Conservation (phyloP, 2,329 filamentous ascomycete genomes). For the Xylaria sp. region DNA sequence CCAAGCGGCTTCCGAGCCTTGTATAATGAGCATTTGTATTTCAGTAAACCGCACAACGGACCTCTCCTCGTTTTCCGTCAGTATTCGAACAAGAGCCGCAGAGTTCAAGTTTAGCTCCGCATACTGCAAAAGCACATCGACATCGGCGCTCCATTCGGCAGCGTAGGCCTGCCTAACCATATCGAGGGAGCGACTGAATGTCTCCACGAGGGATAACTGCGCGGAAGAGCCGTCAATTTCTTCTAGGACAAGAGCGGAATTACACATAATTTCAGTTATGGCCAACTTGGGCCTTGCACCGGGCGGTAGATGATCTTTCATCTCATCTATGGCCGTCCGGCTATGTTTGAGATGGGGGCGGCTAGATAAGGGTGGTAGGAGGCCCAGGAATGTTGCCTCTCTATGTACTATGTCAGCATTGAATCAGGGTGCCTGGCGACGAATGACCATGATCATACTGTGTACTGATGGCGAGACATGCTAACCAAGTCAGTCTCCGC, state of each 20-base stretch:
- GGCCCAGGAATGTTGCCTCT: conserved; percentile 20
- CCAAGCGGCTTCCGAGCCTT: conserved; percentile 15
- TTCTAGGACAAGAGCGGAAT: conserved; percentile 21
- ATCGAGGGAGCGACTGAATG: conserved; percentile 18
- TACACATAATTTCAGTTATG: conserved; percentile 21
- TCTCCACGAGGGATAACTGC: conserved; percentile 19
- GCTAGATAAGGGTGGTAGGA: conserved; percentile 19
- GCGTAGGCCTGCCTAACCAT: conserved; percentile 9
- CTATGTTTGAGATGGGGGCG: conserved; percentile 13
- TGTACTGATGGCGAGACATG: conserved; percentile 21
- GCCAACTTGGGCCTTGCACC: conserved; percentile 5
- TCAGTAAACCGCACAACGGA: neutral
- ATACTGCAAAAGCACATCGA: conserved; percentile 22
- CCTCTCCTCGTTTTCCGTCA: neutral
- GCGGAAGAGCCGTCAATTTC: conserved; percentile 14
- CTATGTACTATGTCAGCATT: conserved; percentile 10
- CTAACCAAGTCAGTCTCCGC: conserved; percentile 22
- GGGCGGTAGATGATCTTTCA: conserved; percentile 8
- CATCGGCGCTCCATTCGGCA: conserved; percentile 12
- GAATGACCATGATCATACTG: conserved; percentile 12
- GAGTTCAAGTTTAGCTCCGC: conserved; percentile 21
- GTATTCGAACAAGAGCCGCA: conserved; percentile 12
- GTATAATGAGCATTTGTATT: conserved; percentile 18
- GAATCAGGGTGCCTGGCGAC: neutral
- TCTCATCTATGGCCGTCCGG: conserved; percentile 13